Evolutionary conservation across 2,329 filamentous ascomycete genomes (phyloP), one percentile per base, ranked within the genome.

Genomic region (Kalaharituber pfeilii): DNA sequence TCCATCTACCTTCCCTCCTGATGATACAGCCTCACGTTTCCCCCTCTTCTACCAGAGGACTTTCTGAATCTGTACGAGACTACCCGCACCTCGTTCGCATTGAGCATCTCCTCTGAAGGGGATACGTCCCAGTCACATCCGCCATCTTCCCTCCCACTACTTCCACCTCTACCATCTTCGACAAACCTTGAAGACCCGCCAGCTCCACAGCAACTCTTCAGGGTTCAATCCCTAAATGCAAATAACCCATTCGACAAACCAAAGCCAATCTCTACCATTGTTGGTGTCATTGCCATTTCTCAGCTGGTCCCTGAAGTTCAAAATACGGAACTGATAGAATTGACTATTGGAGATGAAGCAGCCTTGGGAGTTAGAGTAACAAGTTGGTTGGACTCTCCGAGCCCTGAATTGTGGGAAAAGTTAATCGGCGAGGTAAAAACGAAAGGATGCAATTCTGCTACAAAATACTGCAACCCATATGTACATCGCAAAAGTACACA

Each of bases 341-440:
- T 91, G 1, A 71, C 88, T 1, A 78, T 95, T 1, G 88, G 84
- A 4, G 89, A 96, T 66, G 84, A 94, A 51, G 93, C 87, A 0
- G 78, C 75, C 59, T 78, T 84, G 0, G 84, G 82, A 2, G 94
- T 95, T 68, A 78, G 75, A 26, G 73, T 95, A 53, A 88, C 83
- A 2, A 86, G 94, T 66, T 96, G 89, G 89, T 70, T 94, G 1
- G 69, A 74, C 3, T 60, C 59, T 33, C 59, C 53, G 2, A 42
- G 51, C 24, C 49, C 25, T 25, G 53, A 47, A 44, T 68, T 77
- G 25, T 65, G 70, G 7, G 62, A 65, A 59, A 71, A 62, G 39
- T 66, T 71, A n/a, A 36, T n/a, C 30, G 9, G 30, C 9, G 9
- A 56, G 2, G n/a, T 47, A 2, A 50, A 55, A 9, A 65, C 65